Base-by-base conservation (phyloP, 2,329 filamentous ascomycete species). In the Seiridium unicorne region DNA sequence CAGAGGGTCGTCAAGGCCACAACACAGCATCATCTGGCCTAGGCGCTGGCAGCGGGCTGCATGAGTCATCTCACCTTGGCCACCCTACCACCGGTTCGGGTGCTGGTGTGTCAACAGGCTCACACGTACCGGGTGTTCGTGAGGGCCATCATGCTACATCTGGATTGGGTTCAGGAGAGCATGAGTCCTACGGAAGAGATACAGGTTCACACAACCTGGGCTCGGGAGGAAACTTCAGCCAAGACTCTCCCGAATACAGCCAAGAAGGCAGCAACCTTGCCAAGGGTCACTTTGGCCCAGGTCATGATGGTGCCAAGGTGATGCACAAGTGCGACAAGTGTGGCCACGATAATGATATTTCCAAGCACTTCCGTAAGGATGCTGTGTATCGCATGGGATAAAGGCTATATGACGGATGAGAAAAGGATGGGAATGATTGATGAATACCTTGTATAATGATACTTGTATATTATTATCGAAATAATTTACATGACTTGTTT, bases 271-370 rank as follows among this genome's bases (percentile, higher is more conserved):
- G 18, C 18, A 26, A 40, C 31, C 26, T 26, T 3, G 26, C 13
- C 10, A 48, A 46, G 10, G 48, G 55, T 11, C 63, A 66, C 46
- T 64, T 58, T 38, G 67, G 66, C 4, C 66, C 66, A 5, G 66
- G 63, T 0, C 66, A 68, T 18, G 34, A 62, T 18, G 63, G 59
- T 1, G 61, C 65, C 10, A 66, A 65, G 57, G 60, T 69, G 4
- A 13, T 65, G 46, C 64, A 68, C 49, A 44, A 51, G 3, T 64
- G 65, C 55, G 57, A 67, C 49, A 62, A 66, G 9, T 66, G 64
- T 36, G 64, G 65, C 1, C 35, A 54, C 10, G 65, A 66, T 8
- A 65, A 64, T 18, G 64, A 69, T 55, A 69, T 69, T 44, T 63
- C 61, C 51, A 53, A 54, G 3, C 67, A 69, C 42, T 69, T 69